Evolutionary conservation across 2,329 filamentous ascomycete genomes (phyloP), one percentile per base, ranked within the genome.

Genomic region (Monosporascus sp.): DNA sequence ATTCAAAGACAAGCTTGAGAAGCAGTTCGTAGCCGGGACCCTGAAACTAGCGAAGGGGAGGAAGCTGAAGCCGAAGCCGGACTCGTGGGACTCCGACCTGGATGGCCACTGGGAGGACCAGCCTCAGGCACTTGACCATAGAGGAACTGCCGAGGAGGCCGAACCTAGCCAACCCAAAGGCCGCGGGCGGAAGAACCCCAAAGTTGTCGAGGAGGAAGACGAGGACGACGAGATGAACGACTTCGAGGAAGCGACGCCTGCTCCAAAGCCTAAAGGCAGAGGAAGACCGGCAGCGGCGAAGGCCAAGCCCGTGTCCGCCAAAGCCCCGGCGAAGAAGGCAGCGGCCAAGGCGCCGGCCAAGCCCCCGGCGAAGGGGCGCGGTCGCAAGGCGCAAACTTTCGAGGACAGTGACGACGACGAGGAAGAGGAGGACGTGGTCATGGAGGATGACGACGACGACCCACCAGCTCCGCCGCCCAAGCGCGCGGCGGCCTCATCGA

Each of bases 41-140:
- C 67, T 83, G 38, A 86, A 81, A 70, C 64, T 60, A 61, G 71
- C 49, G 44, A 79, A 77, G 63, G 82, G 77, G 63, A 68, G 70
- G 54, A 83, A 76, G 58, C 76, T 89, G 55, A 93, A 89, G 66
- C 86, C 89, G 0, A 89, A 86, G 67, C 93, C 93, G 1, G 80
- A 83, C 11, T 78, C 77, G 2, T 97, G 92, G 91, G 90, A 97
- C 65, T 89, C 84, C n/a, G 93, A 97, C 59, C 74, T 92, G 25
- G 87, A 96, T 49, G 94, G 92, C 0, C 79, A 80, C 49, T 97
- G 93, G 92, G 87, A 87, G 55, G 88, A 94, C 48, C 84, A 90
- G 54, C 83, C 88, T 0, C 86, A 82, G 7, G 89, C 86, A 1
- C 69, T 85, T 5, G 77, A 85, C n/a, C 67, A 66, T 14, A 63